Percentiles rank a stretch among this genome's conserved stretches.
Conservation (phyloP, 352 stramenopile genomes). For the Aphanomyces stellatus region DNA sequence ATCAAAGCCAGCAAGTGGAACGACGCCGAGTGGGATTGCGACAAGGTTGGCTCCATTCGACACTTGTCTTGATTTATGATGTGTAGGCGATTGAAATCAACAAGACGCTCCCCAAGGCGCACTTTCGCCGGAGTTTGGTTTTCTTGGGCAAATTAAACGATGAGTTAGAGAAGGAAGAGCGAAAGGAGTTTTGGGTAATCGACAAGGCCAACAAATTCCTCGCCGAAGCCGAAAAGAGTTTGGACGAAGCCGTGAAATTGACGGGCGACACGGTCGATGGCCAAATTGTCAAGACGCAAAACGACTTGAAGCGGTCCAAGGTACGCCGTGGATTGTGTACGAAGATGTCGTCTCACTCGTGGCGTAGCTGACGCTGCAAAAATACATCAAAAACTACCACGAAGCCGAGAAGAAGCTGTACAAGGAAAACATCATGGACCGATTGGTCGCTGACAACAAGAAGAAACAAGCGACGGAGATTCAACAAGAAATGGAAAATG, state of each 20-base stretch:
- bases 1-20: conserved; percentile 80
- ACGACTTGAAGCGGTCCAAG: conserved; percentile 62
- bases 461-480: conserved; percentile 56
- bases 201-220: conserved; percentile 75
- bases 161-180: conserved; percentile 71
- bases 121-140: conserved; percentile 71
- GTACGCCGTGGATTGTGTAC: conserved; percentile 20
- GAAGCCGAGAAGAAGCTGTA: conserved; percentile 83
- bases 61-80: background rate
- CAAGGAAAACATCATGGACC: conserved; percentile 84
- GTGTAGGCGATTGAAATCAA: conserved; percentile 59
- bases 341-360: background rate
- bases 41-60: conserved; percentile 37
- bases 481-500: conserved; percentile 48
- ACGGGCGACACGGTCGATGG: conserved; percentile 31
- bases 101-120: conserved; percentile 48
- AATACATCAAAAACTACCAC: conserved; percentile 66
- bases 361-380: conserved; percentile 35
- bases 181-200: conserved; percentile 79
- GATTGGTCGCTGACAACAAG: conserved; percentile 77
- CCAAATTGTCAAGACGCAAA: conserved; percentile 43
- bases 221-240: conserved; percentile 58
- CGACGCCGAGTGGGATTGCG: conserved; percentile 75
- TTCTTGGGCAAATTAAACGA: conserved; percentile 74
- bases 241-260: conserved; percentile 47